Evolutionary conservation across 306 rosid genomes (phyloP), one percentile per base, ranked within the genome.

Genomic region (Quercus wislizeni): DNA sequence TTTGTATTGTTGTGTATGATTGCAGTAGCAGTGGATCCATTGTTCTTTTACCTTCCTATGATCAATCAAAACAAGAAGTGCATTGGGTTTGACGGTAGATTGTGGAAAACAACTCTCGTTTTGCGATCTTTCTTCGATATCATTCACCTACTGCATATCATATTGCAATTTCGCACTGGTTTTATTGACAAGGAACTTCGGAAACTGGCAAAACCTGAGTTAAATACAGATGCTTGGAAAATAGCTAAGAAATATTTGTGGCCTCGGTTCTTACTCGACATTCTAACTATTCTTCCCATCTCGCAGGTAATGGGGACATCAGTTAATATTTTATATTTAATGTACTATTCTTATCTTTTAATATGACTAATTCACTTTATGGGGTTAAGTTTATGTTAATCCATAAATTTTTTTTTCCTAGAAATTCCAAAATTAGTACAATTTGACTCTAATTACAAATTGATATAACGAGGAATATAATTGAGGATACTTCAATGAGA

Each of bases 151-250:
- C 9, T 35, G 41, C 41, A 35, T 35, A 6, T 35, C 6, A 35
- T 35, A 35, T 35, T 35, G 41, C 41, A 35, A 35, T 35, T 35
- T 35, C 41, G 41, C 27, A 94, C 94, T 49, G 96, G 98, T 73
- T 94, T 92, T 82, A 92, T 94, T 81, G 92, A 92, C 75, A 9
- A 35, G 41, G 9, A 35, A 97, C 98, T 28, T 84, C 98, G 79
- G 70, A 94, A 91, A 51, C 92, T 88, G 78, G 97, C 96, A 81
- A 91, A 96, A 88, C 97, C 97, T 43, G 96, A 90, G 96, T 85
- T 94, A 83, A 92, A 90, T 62, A 89, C 89, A 86, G 92, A 94
- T 89, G 80, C 91, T 79, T 91, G 96, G 93, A 91, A 80, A 78
- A 94, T 94, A 85, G 98, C 98, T 52, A 85, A 73, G 86, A 87